Evolutionary conservation across 2,329 filamentous ascomycete genomes (phyloP), one percentile per base, ranked within the genome.

Genomic region (Waltergamsia citrina): DNA sequence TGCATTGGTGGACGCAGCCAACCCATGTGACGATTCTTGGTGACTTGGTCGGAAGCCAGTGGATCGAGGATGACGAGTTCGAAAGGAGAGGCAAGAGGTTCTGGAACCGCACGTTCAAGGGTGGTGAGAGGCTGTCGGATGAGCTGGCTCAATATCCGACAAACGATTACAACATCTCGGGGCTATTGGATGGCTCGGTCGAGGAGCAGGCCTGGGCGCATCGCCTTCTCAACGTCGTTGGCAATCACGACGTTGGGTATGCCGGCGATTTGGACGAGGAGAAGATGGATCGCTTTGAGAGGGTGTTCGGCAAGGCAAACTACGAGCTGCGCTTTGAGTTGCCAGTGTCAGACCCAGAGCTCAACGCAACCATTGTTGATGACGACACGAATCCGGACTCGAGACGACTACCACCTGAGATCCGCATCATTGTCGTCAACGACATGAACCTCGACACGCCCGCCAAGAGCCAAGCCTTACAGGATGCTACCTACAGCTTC

Each of bases 221-320:
- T 26, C 74, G 82, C 36, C 69, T 95, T 42, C 86, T 98, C 53
- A 93, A 94, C 45, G 76, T 96, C 18, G 87, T 79, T 1, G 92
- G 92, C 2, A 98, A 98, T 51, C 92, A 98, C 53, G 92, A 98
- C 55, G 80, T 98, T 49, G 92, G 92, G 22, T 98, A 98, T 53
- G 86, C 88, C 0, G 92, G 92, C 4, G 92, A 98, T 55, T 70
- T 96, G 40, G 86, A 81, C 26, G 61, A 69, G n/a, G 68, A 76
- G 40, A 76, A 87, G 4, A 67, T 95, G 35, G 65, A 74, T 19
- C 74, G 92, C 2, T 98, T 96, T 52, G 87, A 94, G 59, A 68
- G 71, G 16, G 72, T 74, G 2, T 98, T 94, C 61, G 92, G 92
- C 37, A 84, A 78, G 43, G 77, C 84, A 14, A 94, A 96, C 54